Base-by-base conservation (phyloP, 257 asterid genomes). In the Paulownia fortunei region DNA sequence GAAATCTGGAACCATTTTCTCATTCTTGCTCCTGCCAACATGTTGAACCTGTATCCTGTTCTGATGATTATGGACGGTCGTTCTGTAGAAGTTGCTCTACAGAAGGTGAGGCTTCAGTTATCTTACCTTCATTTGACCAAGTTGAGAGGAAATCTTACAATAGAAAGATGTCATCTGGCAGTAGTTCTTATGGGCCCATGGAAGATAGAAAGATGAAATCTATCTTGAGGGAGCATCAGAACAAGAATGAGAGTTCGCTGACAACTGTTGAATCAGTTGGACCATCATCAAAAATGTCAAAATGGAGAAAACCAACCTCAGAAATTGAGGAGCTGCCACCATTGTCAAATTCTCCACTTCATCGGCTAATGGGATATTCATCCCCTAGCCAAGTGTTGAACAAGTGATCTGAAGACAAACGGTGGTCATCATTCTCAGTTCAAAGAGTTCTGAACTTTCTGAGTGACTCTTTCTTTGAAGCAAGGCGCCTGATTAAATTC, bases 311-410 rank as follows among this genome's bases (percentile, higher is more conserved):
- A 59, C 49, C 44, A 24, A 79, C 87, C 37, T 82, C 94, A 42
- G 93, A 88, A 79, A 90, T 86, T 21, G 87, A 89, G 75, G 91
- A 87, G 78, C 77, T 87, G 54, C 79, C 51, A 51, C 61, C 83
- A 73, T 32, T 74, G 0, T 64, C 88, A 34, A 87, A 85, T 44
- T 85, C 93, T 44, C 89, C 97, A 3, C 96, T 94, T 74, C 98
- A 94, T 80, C 89, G 87, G 72, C 89, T 94, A 27, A 91, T 95
- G 98, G 99, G 99, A 49, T 95, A 95, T 80, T 64, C 89, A 47
- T 86, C 97, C 2, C 85, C 89, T 3, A 87, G 98, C 73, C 86
- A 89, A 78, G 97, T 95, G 30, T 34, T 89, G 74, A 73, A 73
- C 46, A 70, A 79, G 9, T 65, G 86, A 84, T 72, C 73, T 23